Conservation (phyloP, 495 filamentous ascomycete species). For the Elaphomyces granulatus region DNA sequence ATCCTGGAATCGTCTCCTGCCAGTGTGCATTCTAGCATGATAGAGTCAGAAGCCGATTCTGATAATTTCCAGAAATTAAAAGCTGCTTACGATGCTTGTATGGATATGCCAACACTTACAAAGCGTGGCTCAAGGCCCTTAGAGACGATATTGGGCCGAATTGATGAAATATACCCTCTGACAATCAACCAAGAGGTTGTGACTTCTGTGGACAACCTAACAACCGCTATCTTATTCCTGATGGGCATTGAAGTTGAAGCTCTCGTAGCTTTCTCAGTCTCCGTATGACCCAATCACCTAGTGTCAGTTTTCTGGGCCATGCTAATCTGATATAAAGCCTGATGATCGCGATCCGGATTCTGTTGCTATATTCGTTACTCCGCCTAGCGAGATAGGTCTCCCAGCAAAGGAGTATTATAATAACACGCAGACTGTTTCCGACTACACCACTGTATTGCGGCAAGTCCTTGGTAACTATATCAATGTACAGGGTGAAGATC, state of each 20-base stretch:
- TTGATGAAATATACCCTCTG: conserved; percentile 39
- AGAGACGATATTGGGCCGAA: conserved; percentile 30
- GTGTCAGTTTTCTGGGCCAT: not conserved
- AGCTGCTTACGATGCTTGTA: conserved; percentile 47
- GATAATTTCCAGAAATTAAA: conserved; percentile 55
- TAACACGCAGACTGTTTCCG: conserved; percentile 35
- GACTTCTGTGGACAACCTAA: conserved; percentile 26
- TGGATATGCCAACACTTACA: conserved; percentile 41
- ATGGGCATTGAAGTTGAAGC: conserved; percentile 36
- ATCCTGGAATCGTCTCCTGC: conserved; percentile 46
- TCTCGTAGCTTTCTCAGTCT: conserved; percentile 31
- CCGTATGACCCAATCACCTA: conserved; percentile 24
- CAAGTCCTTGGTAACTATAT: conserved; percentile 19
- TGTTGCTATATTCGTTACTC: conserved; percentile 40
- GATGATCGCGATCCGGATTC: conserved; percentile 53
- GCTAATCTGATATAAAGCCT: conserved; percentile 19
- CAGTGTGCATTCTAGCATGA: conserved; percentile 20
- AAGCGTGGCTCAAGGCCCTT: conserved; percentile 40
- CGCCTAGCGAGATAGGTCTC: conserved; percentile 40
- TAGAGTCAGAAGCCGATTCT: conserved; percentile 29
- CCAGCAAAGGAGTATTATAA: conserved; percentile 53
- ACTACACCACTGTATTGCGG: conserved; percentile 38
- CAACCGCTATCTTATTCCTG: conserved; percentile 39
- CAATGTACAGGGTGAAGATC: not conserved
- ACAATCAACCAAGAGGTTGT: conserved; percentile 9